Base-by-base conservation (phyloP, 768 basidiomycete species). In the Mycena rebaudengoi region DNA sequence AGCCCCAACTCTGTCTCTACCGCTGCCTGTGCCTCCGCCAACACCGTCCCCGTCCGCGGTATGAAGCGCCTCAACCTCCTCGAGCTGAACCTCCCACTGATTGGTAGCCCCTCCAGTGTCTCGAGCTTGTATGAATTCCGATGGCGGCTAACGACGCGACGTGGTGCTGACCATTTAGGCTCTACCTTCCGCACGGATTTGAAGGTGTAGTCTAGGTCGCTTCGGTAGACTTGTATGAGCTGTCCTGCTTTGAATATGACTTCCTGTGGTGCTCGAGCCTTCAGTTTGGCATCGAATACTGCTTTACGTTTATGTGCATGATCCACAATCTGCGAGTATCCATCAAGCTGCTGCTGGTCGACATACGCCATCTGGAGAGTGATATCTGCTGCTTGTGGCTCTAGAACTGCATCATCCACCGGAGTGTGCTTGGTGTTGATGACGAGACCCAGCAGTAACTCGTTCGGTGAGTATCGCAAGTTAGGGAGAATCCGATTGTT, bases 101-200 rank as follows among this genome's bases (percentile, higher is more conserved):
- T n/a, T n/a, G 60, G 60, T 6, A 59, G n/a, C 10, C 68, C 67
- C 16, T 61, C 57, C 3, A 64, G 29, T 3, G 53, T 70, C 20
- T 60, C 64, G 6, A 71, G 46, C 14, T 46, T 59, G 66, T 72
- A 70, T 0, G 66, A 70, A 28, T 70, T 72, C 14, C 57, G 21
- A 10, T 57, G 18, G 4, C 55, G 43, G 7, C 49, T 46, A 7
- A 13, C 11, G n/a, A 71, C 51, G 2, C 48, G n/a, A 7, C 60
- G n/a, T 6, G 72, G 74, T 18, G 63, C 43, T 5, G 72, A 75
- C 75, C 74, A 75, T 23, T 63, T 69, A 4, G 73, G 71, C 18
- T 66, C 29, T 12, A 74, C 45, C 41, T 75, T 77, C 30, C 46
- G 28, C 3, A 30, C 60, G 18, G 29, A 29, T 16, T 58, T 52